A percentile compares a stretch with the other conserved stretches of the same genome.
phyloP scores from a whole-genome alignment of 1,284 basidiomycete genomes.

The Inonotus obliquus region DNA sequence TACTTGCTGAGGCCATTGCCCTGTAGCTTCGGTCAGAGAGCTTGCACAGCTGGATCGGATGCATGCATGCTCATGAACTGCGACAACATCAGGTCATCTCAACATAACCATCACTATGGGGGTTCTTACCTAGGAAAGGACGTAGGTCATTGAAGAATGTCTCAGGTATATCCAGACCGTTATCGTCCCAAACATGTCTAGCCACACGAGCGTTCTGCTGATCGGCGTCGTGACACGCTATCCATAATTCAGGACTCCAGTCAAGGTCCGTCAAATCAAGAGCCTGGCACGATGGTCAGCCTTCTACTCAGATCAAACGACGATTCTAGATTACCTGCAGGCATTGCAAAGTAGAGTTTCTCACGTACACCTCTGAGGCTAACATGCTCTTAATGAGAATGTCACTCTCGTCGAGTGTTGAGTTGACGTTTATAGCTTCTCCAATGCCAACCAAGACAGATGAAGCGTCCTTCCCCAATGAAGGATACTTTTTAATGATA shows the following conservation, averaged over 20 bases:
- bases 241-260: conserved; percentile 88
- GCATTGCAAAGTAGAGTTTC: conserved; percentile 89
- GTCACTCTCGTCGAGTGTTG: conserved; percentile 57
- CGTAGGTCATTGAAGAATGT: conserved; percentile 63
- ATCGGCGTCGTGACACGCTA: conserved; percentile 89
- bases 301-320: background rate
- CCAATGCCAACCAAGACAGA: conserved; percentile 82
- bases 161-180: conserved; percentile 87
- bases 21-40: conserved; percentile 77
- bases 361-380: conserved; percentile 84
- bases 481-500: conserved; percentile 75
- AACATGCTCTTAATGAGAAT: conserved; percentile 75
- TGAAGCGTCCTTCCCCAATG: conserved; percentile 83
- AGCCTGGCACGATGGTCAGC: conserved; percentile 45
- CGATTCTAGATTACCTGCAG: conserved; percentile 61
- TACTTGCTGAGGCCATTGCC: conserved; percentile 70
- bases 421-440: conserved; percentile 72
- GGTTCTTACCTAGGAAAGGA: conserved; percentile 60
- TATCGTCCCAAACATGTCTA: conserved; percentile 90
- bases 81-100: conserved; percentile 8
- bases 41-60: conserved; percentile 73
- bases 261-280: conserved; percentile 94
- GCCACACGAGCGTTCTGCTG: conserved; percentile 89
- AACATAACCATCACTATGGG: background rate
- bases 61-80: conserved; percentile 79